A percentile compares a stretch with the other conserved stretches of the same genome.
phyloP scores from a whole-genome alignment of 345 rosid genomes.

The Populus ilicifolia region DNA sequence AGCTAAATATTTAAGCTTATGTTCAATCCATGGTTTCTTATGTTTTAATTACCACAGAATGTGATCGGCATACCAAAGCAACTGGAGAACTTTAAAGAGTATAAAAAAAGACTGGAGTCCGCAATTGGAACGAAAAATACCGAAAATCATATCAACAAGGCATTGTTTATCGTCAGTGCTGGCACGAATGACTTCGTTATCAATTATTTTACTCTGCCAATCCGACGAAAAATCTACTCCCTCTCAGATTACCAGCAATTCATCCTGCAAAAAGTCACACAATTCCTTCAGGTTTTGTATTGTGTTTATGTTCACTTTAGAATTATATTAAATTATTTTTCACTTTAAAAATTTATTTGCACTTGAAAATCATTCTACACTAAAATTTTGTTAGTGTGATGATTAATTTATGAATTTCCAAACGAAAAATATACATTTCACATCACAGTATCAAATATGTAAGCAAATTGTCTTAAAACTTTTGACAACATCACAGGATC shows the following conservation, averaged over 20 bases:
- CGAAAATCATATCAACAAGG: slow-evolving; percentile 31
- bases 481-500: slow-evolving; percentile 14
- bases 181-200: slow-evolving; percentile 62
- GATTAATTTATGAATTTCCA: no score
- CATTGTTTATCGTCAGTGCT: slow-evolving; percentile 38
- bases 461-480: background rate
- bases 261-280: slow-evolving; percentile 37
- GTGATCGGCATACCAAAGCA: slow-evolving; percentile 42
- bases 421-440: no score
- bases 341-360: no score
- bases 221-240: slow-evolving; percentile 46
- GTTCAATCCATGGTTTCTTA: no score
- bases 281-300: slow-evolving; percentile 46
- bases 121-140: slow-evolving; percentile 36
- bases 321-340: no score
- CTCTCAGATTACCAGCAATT: slow-evolving; percentile 52
- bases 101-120: slow-evolving; percentile 36
- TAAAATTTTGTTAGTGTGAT: no score
- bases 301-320: no score
- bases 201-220: slow-evolving; percentile 53
- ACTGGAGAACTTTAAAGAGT: slow-evolving; percentile 51
- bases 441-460: no score
- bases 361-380: no score
- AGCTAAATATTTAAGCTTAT: no score
- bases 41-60: slow-evolving; percentile 24